Conservation (phyloP, 2,329 filamentous ascomycete genomes). For the Curvularia sp. region DNA sequence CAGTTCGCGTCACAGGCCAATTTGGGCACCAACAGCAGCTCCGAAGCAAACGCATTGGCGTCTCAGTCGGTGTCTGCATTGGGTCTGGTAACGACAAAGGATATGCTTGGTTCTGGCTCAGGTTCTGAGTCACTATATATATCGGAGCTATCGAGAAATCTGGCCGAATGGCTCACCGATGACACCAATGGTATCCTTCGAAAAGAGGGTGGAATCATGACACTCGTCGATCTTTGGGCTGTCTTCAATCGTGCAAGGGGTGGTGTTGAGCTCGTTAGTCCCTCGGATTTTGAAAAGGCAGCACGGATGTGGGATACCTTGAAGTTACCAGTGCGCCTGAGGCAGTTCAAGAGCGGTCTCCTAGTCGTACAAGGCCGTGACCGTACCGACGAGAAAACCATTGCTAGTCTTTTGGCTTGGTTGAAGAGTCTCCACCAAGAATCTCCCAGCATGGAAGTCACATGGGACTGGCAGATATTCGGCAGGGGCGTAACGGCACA, state of each 20-base stretch:
- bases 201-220: constrained; percentile 51
- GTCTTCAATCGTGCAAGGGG: constrained; percentile 93
- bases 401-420: constrained; percentile 78
- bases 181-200: constrained; percentile 47
- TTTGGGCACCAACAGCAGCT: constrained; percentile 62
- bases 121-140: constrained; percentile 84
- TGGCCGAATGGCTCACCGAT: constrained; percentile 51
- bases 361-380: constrained; percentile 90
- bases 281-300: constrained; percentile 89
- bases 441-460: constrained; percentile 68
- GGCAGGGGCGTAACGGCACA: constrained; percentile 88
- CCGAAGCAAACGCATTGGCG: constrained; percentile 76
- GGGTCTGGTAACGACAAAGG: constrained; percentile 90
- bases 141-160: constrained; percentile 60
- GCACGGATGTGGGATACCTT: constrained; percentile 87
- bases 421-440: constrained; percentile 73
- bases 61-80: constrained; percentile 84
- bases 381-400: constrained; percentile 88
- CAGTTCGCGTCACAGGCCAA: constrained; percentile 75
- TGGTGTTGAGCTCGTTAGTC: constrained; percentile 92
- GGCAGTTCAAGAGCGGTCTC: constrained; percentile 92
- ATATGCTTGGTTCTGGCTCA: constrained; percentile 81
- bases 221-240: constrained; percentile 52
- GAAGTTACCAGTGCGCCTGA: constrained; percentile 81
- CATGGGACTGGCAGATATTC: constrained; percentile 79